Conservation (phyloP, 495 filamentous ascomycete genomes). For the Bryoglossum gracile region DNA sequence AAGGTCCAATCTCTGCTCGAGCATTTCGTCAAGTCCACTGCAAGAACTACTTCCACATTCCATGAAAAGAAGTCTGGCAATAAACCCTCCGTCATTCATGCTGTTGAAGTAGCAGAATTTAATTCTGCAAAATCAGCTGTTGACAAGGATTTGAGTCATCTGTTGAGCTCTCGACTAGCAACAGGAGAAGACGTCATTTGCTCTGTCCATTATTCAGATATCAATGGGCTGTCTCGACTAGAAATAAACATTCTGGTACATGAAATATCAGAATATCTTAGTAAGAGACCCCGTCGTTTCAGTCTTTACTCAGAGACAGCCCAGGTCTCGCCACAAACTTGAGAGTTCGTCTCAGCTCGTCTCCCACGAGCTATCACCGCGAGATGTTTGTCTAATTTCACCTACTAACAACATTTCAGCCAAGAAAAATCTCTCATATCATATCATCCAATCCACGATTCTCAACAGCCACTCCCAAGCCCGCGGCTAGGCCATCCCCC, state of each 20-base stretch:
- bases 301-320: too few species aligned
- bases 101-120: slow-evolving; percentile 11
- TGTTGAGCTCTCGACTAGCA: slow-evolving; percentile 5
- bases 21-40: slow-evolving; percentile 8
- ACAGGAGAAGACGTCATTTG: slow-evolving; percentile 4
- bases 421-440: slow-evolving; percentile 8
- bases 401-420: slow-evolving; percentile 2
- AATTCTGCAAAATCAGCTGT: slow-evolving; percentile 14
- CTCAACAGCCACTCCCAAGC: slow-evolving; percentile 6
- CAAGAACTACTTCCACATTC: slow-evolving; percentile 11
- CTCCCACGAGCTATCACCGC: too few species aligned
- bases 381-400: too few species aligned
- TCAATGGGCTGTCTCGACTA: slow-evolving; percentile 17
- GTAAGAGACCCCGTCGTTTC: too few species aligned
- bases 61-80: slow-evolving; percentile 11
- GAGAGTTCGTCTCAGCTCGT: background rate
- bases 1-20: slow-evolving; percentile 10
- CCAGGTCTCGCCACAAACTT: too few species aligned
- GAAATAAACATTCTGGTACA: slow-evolving; percentile 18
- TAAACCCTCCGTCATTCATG: slow-evolving; percentile 10
- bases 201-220: slow-evolving; percentile 16
- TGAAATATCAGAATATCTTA: slow-evolving; percentile 17
- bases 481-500: slow-evolving; percentile 16
- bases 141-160: slow-evolving; percentile 11
- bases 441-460: slow-evolving; percentile 17